A percentile compares a stretch with the other conserved stretches of the same genome.
These are phyloP conservation scores for Candida pseudocylindracea DNA, from an alignment of 1,139 yeast species.

Conservation along the genomic window DNA sequence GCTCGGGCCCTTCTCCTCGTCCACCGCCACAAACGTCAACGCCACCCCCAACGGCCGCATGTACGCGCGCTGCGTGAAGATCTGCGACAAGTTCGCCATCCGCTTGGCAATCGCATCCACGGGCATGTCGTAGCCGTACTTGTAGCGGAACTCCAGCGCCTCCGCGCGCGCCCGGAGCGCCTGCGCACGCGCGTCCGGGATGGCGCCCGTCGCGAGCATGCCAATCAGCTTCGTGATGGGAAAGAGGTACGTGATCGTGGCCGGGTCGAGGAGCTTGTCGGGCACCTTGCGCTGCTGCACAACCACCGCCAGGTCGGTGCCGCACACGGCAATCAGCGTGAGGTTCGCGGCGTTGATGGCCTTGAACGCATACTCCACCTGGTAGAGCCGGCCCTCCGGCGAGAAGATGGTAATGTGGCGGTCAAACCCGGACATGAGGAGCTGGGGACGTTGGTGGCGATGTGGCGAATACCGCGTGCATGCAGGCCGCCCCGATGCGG, in stretches of 20 bases:
- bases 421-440: conserved; percentile 52
- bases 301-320: conserved; percentile 75
- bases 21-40: conserved; percentile 62
- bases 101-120: conserved; percentile 84
- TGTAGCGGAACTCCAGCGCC: conserved; percentile 86
- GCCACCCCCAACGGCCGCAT: conserved; percentile 97
- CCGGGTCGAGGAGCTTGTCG: conserved; percentile 74
- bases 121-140: conserved; percentile 94
- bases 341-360: conserved; percentile 87
- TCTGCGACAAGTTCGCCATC: conserved; percentile 86
- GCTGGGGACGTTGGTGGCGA: neutral
- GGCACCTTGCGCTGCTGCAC: conserved; percentile 93
- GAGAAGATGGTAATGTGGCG: conserved; percentile 97
- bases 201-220: conserved; percentile 85
- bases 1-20: conserved; percentile 87
- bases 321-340: conserved; percentile 73
- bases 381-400: conserved; percentile 94
- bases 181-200: conserved; percentile 87
- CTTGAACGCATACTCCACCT: conserved; percentile 94
- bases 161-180: conserved; percentile 82
- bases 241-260: conserved; percentile 70
- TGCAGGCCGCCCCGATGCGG: no score
- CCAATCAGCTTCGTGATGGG: conserved; percentile 68
- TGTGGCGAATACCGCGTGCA: neutral
- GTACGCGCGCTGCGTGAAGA: conserved; percentile 95